A percentile compares a stretch with the other conserved stretches of the same genome.
Evolutionary conservation across 768 basidiomycete genomes (phyloP).

Genomic region (Goffeauzyma gilvescens): DNA sequence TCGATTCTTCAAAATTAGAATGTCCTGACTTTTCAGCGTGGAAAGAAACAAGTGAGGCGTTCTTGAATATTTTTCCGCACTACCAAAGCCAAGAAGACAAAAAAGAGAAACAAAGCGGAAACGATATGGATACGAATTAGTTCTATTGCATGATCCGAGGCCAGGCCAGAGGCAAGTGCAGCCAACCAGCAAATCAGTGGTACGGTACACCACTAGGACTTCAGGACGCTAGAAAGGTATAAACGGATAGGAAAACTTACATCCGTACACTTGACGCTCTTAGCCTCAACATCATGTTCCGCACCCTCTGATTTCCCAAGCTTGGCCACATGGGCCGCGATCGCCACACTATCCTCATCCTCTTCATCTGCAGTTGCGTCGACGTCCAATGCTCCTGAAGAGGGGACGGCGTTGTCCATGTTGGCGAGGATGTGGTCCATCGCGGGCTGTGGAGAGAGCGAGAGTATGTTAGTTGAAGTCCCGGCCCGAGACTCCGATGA

Average conservation of each 20-base stretch:
- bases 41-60: constrained; percentile 70
- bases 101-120: neutral
- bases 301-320: constrained; percentile 41
- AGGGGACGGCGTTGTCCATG: constrained; percentile 53
- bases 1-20: constrained; percentile 85
- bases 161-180: neutral
- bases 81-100: constrained; percentile 32
- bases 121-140: neutral
- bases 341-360: constrained; percentile 40
- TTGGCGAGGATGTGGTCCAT: constrained; percentile 79
- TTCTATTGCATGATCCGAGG: neutral
- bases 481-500: no score
- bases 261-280: constrained; percentile 18
- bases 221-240: no score
- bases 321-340: constrained; percentile 33
- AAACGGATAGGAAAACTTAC: constrained; percentile 1
- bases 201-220: no score
- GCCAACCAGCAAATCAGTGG: neutral
- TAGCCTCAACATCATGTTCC: constrained; percentile 6
- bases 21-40: constrained; percentile 93
- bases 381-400: constrained; percentile 29
- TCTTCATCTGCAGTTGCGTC: constrained; percentile 55
- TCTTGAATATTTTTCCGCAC: constrained; percentile 71
- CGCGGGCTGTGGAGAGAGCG: constrained; percentile 17
- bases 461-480: neutral